Percentiles rank a stretch among this genome's conserved stretches.
Evolutionary conservation across 1,284 basidiomycete genomes (phyloP).

Genomic region (Peniophora sp.): DNA sequence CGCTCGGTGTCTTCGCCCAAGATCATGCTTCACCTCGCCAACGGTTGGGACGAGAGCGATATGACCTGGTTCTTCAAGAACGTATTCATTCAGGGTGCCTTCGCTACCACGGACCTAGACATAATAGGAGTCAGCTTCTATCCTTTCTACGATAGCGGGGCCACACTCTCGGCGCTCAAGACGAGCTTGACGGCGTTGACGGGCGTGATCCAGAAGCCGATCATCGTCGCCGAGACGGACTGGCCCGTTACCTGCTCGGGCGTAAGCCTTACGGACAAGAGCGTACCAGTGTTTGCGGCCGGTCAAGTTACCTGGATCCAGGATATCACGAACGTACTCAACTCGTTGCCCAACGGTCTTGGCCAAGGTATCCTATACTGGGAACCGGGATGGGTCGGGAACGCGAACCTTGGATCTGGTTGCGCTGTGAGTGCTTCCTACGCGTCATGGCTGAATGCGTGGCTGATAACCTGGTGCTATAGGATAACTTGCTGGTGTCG

Average conservation of each 20-base stretch:
- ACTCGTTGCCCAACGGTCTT: slow-evolving; percentile 34
- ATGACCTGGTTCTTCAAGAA: slow-evolving; percentile 42
- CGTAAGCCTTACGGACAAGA: slow-evolving; percentile 37
- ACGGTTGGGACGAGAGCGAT: slow-evolving; percentile 48
- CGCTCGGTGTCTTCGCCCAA: slow-evolving; percentile 39
- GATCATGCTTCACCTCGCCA: slow-evolving; percentile 54
- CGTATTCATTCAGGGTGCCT: slow-evolving; percentile 46
- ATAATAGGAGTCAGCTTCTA: slow-evolving; percentile 60
- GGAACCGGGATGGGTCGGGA: slow-evolving; percentile 61
- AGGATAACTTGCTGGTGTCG: slow-evolving; percentile 28
- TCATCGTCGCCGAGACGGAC: slow-evolving; percentile 60
- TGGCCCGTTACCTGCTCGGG: slow-evolving; percentile 49
- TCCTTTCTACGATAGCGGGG: slow-evolving; percentile 54
- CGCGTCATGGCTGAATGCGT: not conserved
- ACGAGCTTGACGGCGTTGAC: slow-evolving; percentile 43
- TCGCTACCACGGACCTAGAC: slow-evolving; percentile 44
- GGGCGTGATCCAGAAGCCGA: slow-evolving; percentile 41
- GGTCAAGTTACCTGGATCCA: slow-evolving; percentile 50
- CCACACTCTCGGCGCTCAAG: slow-evolving; percentile 41
- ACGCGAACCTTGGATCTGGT: slow-evolving; percentile 43
- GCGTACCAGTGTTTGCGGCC: slow-evolving; percentile 39
- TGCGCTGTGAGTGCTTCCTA: slow-evolving; percentile 36
- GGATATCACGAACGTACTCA: slow-evolving; percentile 41
- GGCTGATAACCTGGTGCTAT: not conserved
- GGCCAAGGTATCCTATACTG: slow-evolving; percentile 45